Conservation (phyloP, 768 basidiomycete genomes). For the Dendrothele bispora region DNA sequence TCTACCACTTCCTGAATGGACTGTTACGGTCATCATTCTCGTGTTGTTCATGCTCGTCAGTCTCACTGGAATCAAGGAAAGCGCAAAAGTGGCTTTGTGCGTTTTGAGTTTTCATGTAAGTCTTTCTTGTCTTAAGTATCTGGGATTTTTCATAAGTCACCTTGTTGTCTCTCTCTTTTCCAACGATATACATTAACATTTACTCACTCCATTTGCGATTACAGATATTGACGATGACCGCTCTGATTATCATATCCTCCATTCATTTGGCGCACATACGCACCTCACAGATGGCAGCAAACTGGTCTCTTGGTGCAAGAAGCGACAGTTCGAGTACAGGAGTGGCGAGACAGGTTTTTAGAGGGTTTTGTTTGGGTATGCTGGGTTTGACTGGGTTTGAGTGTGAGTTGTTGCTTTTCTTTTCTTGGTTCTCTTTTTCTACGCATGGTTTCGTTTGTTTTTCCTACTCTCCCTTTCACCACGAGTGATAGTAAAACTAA, state of each 20-base stretch:
- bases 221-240: conserved; percentile 56
- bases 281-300: conserved; percentile 43
- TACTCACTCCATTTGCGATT: no score
- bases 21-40: conserved; percentile 54
- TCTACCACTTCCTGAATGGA: conserved; percentile 55
- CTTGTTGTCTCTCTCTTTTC: no score
- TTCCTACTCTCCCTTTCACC: no score
- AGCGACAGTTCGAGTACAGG: conserved; percentile 24
- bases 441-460: no score
- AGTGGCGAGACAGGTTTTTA: conserved; percentile 51
- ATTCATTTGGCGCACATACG: conserved; percentile 56
- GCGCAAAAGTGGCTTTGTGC: conserved; percentile 56
- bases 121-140: conserved; percentile 7
- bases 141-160: no score
- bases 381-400: conserved; percentile 73
- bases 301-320: conserved; percentile 49
- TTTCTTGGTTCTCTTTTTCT: no score
- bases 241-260: conserved; percentile 48
- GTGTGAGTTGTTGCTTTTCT: conserved; percentile 38
- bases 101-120: conserved; percentile 63
- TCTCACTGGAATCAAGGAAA: conserved; percentile 60
- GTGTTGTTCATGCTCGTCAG: conserved; percentile 53
- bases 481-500: no score
- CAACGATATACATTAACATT: no score
- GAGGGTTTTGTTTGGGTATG: conserved; percentile 71